A percentile compares a stretch with the other conserved stretches of the same genome.
These are phyloP conservation scores for Pichia paraexigua DNA, from an alignment of 805 yeast genomes.

Conservation along the genomic window DNA sequence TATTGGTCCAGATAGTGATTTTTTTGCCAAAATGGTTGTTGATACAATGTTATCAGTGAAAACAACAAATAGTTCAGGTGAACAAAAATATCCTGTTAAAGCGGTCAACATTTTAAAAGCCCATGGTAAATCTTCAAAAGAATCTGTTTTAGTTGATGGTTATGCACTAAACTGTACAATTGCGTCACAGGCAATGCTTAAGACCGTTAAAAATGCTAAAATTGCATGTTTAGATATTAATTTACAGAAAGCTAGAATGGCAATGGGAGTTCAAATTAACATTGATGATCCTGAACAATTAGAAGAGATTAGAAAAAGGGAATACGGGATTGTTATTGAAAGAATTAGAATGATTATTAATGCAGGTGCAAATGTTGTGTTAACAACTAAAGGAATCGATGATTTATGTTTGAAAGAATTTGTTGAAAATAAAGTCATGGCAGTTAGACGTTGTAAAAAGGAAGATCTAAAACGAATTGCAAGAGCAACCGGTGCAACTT, in stretches of 20 bases:
- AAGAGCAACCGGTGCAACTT: constrained; percentile 94
- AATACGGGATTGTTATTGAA: constrained; percentile 77
- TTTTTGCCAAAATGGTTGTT: constrained; percentile 84
- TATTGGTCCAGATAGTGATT: constrained; percentile 88
- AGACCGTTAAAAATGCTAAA: constrained; percentile 58
- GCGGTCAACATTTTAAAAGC: constrained; percentile 95
- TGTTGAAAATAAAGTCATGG: constrained; percentile 88
- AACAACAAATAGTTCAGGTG: constrained; percentile 83
- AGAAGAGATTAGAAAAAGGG: constrained; percentile 86
- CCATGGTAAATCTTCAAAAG: constrained; percentile 88
- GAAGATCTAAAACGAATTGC: constrained; percentile 97
- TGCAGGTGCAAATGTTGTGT: constrained; percentile 88
- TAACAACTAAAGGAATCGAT: constrained; percentile 92
- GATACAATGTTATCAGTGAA: constrained; percentile 94
- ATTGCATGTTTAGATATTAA: constrained; percentile 89
- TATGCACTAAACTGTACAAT: constrained; percentile 96
- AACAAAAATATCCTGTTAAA: constrained; percentile 87
- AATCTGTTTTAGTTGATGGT: constrained; percentile 82
- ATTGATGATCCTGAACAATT: constrained; percentile 90
- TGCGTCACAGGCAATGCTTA: constrained; percentile 95
- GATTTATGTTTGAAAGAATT: constrained; percentile 86
- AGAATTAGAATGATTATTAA: constrained; percentile 71
- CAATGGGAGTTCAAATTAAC: constrained; percentile 95
- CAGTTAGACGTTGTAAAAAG: constrained; percentile 92
- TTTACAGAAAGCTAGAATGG: constrained; percentile 94